Conservation (phyloP, 495 filamentous ascomycete species). For the Aspergillus baeticus region DNA sequence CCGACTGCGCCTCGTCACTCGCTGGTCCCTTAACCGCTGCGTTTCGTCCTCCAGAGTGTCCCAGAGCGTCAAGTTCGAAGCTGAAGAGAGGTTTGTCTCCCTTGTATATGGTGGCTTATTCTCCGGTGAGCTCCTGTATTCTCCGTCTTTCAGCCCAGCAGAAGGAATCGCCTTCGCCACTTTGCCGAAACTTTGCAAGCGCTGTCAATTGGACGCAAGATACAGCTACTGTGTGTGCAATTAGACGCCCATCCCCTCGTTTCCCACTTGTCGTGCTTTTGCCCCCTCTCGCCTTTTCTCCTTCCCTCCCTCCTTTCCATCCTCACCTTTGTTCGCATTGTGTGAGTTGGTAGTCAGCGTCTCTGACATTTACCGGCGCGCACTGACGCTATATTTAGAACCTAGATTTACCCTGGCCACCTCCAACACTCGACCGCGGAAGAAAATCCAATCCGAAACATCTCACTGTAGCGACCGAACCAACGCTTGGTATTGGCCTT, state of each 20-base stretch:
- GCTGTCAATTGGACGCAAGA: slow-evolving; percentile 5
- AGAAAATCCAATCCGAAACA: slow-evolving; percentile 22
- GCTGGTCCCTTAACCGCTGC: slow-evolving; percentile 28
- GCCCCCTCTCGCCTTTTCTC: slow-evolving; percentile 6
- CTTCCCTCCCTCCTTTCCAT: background rate
- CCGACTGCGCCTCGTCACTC: slow-evolving; percentile 26
- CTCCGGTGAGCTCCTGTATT: slow-evolving; percentile 16
- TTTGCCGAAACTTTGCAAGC: background rate
- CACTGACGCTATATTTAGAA: slow-evolving; percentile 41
- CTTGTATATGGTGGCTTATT: slow-evolving; percentile 13
- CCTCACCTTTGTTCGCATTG: background rate
- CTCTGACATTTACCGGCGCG: slow-evolving; percentile 24
- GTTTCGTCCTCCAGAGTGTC: slow-evolving; percentile 2
- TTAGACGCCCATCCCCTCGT: slow-evolving; percentile 16
- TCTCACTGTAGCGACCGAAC: slow-evolving; percentile 6
- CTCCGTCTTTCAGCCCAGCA: background rate
- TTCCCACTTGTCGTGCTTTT: slow-evolving; percentile 6
- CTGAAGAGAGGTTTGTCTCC: background rate
- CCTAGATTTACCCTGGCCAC: slow-evolving; percentile 25
- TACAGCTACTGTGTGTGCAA: slow-evolving; percentile 10
- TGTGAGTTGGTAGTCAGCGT: slow-evolving; percentile 25
- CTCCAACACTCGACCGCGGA: slow-evolving; percentile 27
- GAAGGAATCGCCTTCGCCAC: slow-evolving; percentile 1
- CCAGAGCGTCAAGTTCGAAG: background rate
- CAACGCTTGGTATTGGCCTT: slow-evolving; percentile 12